These are phyloP conservation scores for Quercus robur DNA, from an alignment of 306 rosid genomes.

Conservation along the genomic window DNA sequence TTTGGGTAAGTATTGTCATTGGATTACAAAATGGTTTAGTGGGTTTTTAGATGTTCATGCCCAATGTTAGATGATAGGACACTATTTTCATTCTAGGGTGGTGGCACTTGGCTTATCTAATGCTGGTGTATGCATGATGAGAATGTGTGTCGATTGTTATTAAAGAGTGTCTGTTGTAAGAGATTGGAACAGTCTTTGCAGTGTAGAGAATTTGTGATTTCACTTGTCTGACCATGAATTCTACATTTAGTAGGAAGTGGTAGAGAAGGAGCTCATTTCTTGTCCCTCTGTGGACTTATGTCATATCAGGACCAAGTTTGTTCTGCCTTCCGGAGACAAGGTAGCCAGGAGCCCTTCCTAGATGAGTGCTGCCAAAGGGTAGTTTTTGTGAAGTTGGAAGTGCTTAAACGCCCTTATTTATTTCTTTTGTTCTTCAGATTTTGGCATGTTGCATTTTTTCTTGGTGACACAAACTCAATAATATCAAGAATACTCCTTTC, in stretches of 20 bases:
- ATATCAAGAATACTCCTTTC: neutral
- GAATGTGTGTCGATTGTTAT: neutral
- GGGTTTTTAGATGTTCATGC: neutral
- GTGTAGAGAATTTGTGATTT: neutral
- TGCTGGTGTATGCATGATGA: neutral
- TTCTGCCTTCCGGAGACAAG: neutral
- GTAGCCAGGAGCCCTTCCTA: neutral
- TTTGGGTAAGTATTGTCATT: neutral
- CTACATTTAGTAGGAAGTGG: neutral
- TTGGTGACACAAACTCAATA: neutral
- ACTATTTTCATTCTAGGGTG: neutral
- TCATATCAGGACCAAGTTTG: neutral
- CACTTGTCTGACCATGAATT: neutral
- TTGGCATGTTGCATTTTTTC: neutral
- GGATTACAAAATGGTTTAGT: neutral
- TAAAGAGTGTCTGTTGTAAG: neutral
- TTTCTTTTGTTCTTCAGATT: neutral
- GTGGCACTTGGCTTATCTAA: neutral
- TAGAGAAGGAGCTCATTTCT: neutral
- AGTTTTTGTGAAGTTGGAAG: neutral
- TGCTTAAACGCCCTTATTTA: neutral
- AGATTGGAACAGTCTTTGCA: neutral
- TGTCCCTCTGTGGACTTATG: neutral
- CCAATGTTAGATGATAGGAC: neutral
- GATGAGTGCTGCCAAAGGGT: neutral